These are phyloP conservation scores for Flueggea neowawraea DNA, from an alignment of 441 rosid species.

Conservation along the genomic window DNA sequence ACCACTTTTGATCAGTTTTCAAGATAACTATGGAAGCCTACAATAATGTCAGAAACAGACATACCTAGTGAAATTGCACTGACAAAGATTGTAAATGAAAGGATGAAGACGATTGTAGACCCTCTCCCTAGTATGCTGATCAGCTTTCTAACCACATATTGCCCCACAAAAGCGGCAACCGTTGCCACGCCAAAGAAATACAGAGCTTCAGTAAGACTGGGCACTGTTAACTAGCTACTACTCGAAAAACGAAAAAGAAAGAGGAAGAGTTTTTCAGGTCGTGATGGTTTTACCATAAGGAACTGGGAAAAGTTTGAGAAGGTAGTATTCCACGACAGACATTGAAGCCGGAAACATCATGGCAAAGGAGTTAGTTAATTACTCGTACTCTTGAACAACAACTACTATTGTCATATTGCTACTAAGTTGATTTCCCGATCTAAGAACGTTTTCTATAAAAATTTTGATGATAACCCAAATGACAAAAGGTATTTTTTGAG, in stretches of 20 bases:
- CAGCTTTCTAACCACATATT: slow-evolving; percentile 40
- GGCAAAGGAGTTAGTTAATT: too few relatives aligned
- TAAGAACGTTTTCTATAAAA: too few relatives aligned
- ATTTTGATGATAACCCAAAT: too few relatives aligned
- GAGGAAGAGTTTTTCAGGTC: too few relatives aligned
- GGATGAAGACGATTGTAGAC: slow-evolving; percentile 55
- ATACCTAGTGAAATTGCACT: slow-evolving; percentile 60
- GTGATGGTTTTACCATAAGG: slow-evolving; percentile 30
- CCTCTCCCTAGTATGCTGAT: slow-evolving; percentile 47
- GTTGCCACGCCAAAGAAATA: slow-evolving; percentile 45
- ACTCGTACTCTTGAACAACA: too few relatives aligned
- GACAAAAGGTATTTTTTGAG: too few relatives aligned
- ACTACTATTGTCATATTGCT: too few relatives aligned
- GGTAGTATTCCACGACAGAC: slow-evolving; percentile 56
- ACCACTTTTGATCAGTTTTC: not conserved
- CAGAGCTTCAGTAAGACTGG: slow-evolving; percentile 26
- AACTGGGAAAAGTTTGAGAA: slow-evolving; percentile 53
- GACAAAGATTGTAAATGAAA: slow-evolving; percentile 52
- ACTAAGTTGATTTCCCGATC: too few relatives aligned
- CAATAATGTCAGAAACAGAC: not conserved
- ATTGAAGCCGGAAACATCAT: slow-evolving; percentile 64
- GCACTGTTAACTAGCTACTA: too few relatives aligned
- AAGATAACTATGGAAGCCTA: too few relatives aligned
- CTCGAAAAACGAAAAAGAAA: too few relatives aligned
- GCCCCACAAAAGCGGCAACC: slow-evolving; percentile 51